Percentiles rank a stretch among this genome's conserved stretches.
Conservation (phyloP, 1,284 basidiomycete genomes). For the Ceratorhiza oryzae-sativae region DNA sequence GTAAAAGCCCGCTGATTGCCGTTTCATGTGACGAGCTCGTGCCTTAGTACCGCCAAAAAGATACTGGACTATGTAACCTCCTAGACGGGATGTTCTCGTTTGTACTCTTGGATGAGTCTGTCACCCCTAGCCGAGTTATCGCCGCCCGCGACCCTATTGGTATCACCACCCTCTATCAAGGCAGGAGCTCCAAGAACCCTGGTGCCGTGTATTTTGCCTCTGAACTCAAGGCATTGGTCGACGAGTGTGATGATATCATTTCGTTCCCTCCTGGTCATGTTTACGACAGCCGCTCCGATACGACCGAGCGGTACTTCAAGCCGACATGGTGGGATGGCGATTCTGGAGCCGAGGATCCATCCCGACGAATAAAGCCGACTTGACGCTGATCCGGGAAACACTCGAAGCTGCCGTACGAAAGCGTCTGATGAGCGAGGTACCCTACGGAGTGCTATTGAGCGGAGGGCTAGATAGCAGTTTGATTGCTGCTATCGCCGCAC, state of each 20-base stretch:
- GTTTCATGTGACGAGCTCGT: constrained; percentile 24
- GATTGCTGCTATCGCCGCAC: constrained; percentile 95
- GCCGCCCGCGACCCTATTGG: constrained; percentile 98
- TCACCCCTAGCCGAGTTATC: constrained; percentile 87
- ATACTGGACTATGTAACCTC: constrained; percentile 73
- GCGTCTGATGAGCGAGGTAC: constrained; percentile 98
- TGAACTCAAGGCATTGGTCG: constrained; percentile 91
- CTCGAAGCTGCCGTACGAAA: constrained; percentile 95
- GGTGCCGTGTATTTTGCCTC: constrained; percentile 92
- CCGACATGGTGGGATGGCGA: constrained; percentile 89
- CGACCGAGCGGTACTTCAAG: constrained; percentile 82
- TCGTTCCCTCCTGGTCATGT: constrained; percentile 98
- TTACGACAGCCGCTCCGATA: constrained; percentile 81
- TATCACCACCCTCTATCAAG: constrained; percentile 98
- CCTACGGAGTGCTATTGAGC: constrained; percentile 95
- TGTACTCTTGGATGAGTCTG: constrained; percentile 92
- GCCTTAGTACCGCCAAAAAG: constrained; percentile 82
- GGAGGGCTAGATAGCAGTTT: constrained; percentile 96
- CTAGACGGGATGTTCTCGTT: constrained; percentile 99
- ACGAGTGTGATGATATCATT: constrained; percentile 94
- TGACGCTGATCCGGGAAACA: constrained; percentile 76
- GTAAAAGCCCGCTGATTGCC: constrained; percentile 46
- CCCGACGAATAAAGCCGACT: constrained; percentile 73
- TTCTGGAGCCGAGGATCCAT: constrained; percentile 63
- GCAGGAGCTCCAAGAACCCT: constrained; percentile 86